Conservation (phyloP, 495 filamentous ascomycete species). For the Hyaloscypha bicolor region DNA sequence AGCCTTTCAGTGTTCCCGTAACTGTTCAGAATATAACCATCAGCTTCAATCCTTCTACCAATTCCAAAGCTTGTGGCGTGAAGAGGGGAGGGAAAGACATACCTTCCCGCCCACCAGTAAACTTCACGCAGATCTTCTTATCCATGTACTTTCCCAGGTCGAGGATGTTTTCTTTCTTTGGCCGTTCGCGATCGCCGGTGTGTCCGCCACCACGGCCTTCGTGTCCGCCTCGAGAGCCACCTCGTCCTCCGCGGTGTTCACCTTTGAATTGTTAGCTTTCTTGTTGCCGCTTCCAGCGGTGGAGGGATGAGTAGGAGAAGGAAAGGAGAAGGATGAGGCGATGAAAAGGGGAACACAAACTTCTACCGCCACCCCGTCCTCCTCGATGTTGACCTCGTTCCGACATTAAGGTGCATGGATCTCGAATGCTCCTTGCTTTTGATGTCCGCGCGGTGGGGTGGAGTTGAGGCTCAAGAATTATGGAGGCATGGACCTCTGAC, state of each 20-base stretch:
- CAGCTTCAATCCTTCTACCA: too few relatives aligned
- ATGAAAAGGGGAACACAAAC: conserved; percentile 3
- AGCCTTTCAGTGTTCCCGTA: conserved; percentile 86
- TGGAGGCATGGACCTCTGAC: background rate
- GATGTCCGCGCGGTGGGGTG: background rate
- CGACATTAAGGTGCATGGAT: conserved; percentile 26
- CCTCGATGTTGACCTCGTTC: conserved; percentile 31
- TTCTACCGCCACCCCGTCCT: conserved; percentile 28
- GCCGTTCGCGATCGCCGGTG: conserved; percentile 59
- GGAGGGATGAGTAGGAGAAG: background rate
- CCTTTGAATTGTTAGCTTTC: conserved; percentile 52
- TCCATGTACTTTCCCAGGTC: conserved; percentile 96
- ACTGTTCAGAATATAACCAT: conserved; percentile 51
- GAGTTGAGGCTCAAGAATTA: conserved; percentile 22
- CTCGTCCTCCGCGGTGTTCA: conserved; percentile 57
- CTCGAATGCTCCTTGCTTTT: background rate
- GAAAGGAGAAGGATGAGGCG: background rate
- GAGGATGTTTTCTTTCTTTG: conserved; percentile 98
- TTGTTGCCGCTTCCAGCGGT: background rate
- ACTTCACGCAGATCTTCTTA: conserved; percentile 91
- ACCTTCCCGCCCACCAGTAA: conserved; percentile 95
- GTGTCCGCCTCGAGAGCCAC: conserved; percentile 38
- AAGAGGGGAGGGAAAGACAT: background rate
- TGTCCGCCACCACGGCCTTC: conserved; percentile 49
- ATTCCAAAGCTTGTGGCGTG: too few relatives aligned